Evolutionary conservation across 192 early-diverging fungal genomes (phyloP), one percentile per base, ranked within the genome.

Genomic region (Podila minutissima): DNA sequence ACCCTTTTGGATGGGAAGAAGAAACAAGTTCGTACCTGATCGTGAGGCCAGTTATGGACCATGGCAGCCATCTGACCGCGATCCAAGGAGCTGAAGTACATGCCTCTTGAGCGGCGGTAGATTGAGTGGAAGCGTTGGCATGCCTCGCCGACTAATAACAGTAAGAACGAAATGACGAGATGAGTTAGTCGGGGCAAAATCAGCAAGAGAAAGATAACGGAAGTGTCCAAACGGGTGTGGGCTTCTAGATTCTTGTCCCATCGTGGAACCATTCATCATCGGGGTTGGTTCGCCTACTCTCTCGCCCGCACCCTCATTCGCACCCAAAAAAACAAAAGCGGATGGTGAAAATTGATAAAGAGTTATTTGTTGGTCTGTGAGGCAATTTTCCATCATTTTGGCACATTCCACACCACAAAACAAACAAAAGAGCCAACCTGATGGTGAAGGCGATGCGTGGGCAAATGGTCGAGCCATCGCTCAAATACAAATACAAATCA

Each of bases 21-120:
- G 12, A 5, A 41, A 50, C 33, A 46, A 19, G 26, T 37, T 20
- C 61, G 67, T 61, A 88, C 87, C 75, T 88, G 85, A 72, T 88
- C 87, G 46, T 88, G 87, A 49, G 87, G 87, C 87, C 87, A 88
- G 67, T 88, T 88, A 49, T 86, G 82, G 22, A 86, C 82, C 87
- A 88, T 88, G 26, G 87, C 85, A 48, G 87, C 85, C 87, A 88
- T 88, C 49, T 73, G 59, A 41, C 87, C 87, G 62, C 84, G 81
- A 58, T 88, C 87, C 41, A 85, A 76, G 15, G 87, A 69, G 6
- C 85, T 86, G 50, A 88, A 88, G 69, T 88, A 88, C 87, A 88
- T 88, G 13, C 87, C 87, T 72, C 87, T 68, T 37, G 87, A 79
- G 41, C 87, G 83, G 15, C 87, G 85, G 61, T 88, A 88, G 48